Conservation (phyloP, 1,284 basidiomycete genomes). For the Ustilago trichophora region DNA sequence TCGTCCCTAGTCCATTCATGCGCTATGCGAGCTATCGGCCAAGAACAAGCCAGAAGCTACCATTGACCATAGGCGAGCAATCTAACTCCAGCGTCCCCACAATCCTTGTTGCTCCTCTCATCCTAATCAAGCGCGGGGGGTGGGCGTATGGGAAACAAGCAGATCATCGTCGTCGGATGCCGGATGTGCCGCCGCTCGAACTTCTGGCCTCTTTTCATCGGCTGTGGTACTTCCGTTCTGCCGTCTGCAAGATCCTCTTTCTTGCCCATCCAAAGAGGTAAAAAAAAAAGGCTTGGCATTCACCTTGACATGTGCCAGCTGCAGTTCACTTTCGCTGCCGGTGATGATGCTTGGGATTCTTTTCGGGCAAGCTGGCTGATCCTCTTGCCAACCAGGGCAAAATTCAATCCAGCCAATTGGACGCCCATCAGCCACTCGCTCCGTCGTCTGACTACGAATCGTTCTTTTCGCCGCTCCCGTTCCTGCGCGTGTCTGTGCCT, state of each 20-base stretch:
- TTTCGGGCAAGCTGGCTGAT: too few species aligned
- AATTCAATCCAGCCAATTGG: too few species aligned
- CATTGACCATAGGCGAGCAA: too few species aligned
- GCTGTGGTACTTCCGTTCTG: conserved; percentile 7
- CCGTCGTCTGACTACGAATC: background rate
- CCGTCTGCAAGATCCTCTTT: conserved; percentile 3
- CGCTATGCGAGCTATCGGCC: conserved; percentile 1
- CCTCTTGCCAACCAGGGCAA: too few species aligned
- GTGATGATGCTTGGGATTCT: too few species aligned
- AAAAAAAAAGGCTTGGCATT: conserved; percentile 6
- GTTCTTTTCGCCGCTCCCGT: background rate
- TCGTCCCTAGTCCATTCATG: conserved; percentile 7
- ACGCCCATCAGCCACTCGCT: too few species aligned
- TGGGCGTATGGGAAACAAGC: too few species aligned
- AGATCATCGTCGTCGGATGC: background rate
- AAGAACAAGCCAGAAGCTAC: background rate
- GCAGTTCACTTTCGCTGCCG: too few species aligned
- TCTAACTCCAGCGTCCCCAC: background rate
- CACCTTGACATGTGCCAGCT: too few species aligned
- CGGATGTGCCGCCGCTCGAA: background rate
- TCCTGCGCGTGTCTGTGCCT: conserved; percentile 1
- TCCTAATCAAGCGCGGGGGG: too few species aligned
- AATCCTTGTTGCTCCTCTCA: too few species aligned
- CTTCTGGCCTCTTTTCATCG: conserved; percentile 2
- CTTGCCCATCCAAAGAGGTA: too few species aligned